Base-by-base conservation (phyloP, 352 stramenopile species). In the Globisporangium uncinulatum region DNA sequence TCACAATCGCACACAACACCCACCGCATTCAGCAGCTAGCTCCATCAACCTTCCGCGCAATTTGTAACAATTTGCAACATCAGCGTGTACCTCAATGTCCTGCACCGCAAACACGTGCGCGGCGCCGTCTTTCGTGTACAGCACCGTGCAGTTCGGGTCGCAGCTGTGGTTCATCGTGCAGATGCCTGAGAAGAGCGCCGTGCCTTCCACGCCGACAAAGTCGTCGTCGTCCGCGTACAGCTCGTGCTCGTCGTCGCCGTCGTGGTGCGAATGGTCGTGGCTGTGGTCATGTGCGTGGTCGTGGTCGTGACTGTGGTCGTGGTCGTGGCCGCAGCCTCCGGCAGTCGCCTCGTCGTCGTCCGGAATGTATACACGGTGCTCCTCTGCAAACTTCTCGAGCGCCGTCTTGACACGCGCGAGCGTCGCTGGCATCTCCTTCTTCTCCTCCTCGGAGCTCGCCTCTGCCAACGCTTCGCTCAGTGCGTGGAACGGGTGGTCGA, bases 81-180 rank as follows among this genome's bases (percentile, higher is more conserved):
- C 52, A 56, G 19, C 9, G 9, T 20, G 14, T 20, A 51, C 46
- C 46, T 39, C 46, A n/a, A 93, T 90, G 43, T 88, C 77, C 44
- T 82, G 69, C 17, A 92, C 73, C 9, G 83, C 79, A 57, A 89
- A 85, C 20, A 91, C 81, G 20, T 90, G 80, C n/a, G 79, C 81
- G 37, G 71, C 59, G 62, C 81, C 81, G 54, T 89, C 74, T 61
- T 88, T 87, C 42, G 82, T 89, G 76, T 98, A 98, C 34, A 96
- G 63, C 53, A 97, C 78, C 5, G 90, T 85, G 57, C 95, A 92
- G 71, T 98, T 98, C 3, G 92, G 92, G 54, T 92, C 77, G 69
- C 94, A 99, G 53, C 87, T 97, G 76, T 99, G 96, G 74, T 99
- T 99, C 92, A 98, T 98, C 68, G 94, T 98, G 65, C 94, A 98